These are phyloP conservation scores for Beauveria scarabaeidicola DNA, from an alignment of 2,329 filamentous ascomycete genomes.

Conservation along the genomic window DNA sequence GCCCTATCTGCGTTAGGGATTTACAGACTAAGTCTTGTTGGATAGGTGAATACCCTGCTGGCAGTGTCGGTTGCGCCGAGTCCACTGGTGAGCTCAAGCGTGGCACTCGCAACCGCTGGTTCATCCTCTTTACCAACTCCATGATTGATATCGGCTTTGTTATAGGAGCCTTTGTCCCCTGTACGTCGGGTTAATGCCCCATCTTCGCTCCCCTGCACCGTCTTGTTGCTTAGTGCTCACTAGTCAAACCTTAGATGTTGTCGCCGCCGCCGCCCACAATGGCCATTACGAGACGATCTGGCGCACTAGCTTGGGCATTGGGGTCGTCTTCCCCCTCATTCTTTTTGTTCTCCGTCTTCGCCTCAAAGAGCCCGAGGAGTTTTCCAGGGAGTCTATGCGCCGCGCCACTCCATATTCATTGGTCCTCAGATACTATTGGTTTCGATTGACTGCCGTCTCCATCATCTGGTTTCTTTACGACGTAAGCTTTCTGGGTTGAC, in stretches of 20 bases:
- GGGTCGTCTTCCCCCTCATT: constrained; percentile 65
- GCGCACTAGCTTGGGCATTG: constrained; percentile 72
- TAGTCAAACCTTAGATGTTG: constrained; percentile 28
- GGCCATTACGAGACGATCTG: constrained; percentile 66
- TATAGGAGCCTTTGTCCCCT: constrained; percentile 67
- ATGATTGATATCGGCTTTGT: constrained; percentile 83
- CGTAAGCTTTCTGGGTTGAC: constrained; percentile 27
- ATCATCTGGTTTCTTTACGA: constrained; percentile 83
- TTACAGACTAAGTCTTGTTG: neutral
- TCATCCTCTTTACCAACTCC: constrained; percentile 80
- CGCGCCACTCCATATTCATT: constrained; percentile 47
- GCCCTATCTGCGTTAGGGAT: neutral
- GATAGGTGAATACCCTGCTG: constrained; percentile 66
- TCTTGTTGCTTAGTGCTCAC: neutral
- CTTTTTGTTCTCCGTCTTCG: constrained; percentile 64
- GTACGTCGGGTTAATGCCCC: constrained; percentile 17
- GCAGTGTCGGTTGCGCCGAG: constrained; percentile 76
- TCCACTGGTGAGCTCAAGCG: constrained; percentile 71
- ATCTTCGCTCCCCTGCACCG: neutral
- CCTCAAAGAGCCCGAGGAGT: constrained; percentile 72
- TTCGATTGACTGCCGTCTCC: constrained; percentile 59
- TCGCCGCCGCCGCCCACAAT: constrained; percentile 47
- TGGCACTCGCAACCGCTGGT: constrained; percentile 83
- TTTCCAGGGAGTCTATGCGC: constrained; percentile 61
- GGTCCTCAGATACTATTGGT: constrained; percentile 61